Conservation (phyloP, 1,139 yeast species). For the Yamadazyma epiphylla region DNA sequence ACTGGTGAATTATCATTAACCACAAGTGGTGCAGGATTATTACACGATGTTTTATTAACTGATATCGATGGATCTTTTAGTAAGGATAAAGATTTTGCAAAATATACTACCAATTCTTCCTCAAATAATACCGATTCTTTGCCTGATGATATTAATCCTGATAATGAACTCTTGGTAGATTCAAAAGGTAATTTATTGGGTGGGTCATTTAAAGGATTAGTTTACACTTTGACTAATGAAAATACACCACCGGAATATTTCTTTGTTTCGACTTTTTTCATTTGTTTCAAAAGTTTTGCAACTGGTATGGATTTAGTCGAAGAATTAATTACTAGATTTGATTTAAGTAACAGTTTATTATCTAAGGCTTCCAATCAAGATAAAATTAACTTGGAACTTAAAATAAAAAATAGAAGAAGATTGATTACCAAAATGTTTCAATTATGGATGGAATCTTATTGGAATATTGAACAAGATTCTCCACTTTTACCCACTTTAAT, state of each 20-base stretch:
- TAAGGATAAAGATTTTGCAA: constrained; percentile 34
- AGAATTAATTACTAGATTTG: constrained; percentile 65
- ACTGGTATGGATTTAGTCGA: constrained; percentile 67
- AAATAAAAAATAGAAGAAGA: constrained; percentile 61
- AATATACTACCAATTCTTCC: no score
- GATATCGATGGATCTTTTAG: constrained; percentile 44
- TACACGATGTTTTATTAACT: constrained; percentile 44
- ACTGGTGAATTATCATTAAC: constrained; percentile 52
- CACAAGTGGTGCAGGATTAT: constrained; percentile 55
- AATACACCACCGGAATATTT: constrained; percentile 64
- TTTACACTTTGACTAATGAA: constrained; percentile 72
- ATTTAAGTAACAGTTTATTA: constrained; percentile 35
- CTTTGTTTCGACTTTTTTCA: constrained; percentile 71
- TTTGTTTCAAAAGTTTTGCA: constrained; percentile 76
- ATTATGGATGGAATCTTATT: constrained; percentile 85
- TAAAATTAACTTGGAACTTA: constrained; percentile 46
- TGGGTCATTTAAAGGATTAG: constrained; percentile 74
- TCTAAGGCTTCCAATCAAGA: constrained; percentile 22
- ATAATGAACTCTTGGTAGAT: constrained; percentile 47
- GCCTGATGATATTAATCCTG: constrained; percentile 22
- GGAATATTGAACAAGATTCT: constrained; percentile 66
- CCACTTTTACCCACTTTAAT: constrained; percentile 62
- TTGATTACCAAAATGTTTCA: constrained; percentile 66
- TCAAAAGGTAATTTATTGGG: constrained; percentile 59
- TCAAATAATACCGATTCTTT: constrained; percentile 17